These are phyloP conservation scores for Plantago lanceolata DNA, from an alignment of 305 asterid genomes.

Conservation along the genomic window DNA sequence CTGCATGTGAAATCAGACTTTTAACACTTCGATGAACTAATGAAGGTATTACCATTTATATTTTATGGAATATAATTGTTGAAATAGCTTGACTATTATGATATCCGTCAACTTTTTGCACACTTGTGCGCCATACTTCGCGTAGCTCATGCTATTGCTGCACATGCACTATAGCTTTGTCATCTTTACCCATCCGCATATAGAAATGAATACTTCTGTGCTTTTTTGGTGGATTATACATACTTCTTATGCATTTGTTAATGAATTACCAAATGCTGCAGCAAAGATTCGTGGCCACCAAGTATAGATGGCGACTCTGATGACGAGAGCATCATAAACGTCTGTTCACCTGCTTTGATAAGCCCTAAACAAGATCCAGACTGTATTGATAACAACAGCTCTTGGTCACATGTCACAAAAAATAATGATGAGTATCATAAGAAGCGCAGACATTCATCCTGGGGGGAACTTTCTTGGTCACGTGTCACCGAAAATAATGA, in stretches of 20 bases:
- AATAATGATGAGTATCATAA: conserved; percentile 7
- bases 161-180: not conserved
- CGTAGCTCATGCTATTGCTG: no score
- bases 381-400: conserved; percentile 7
- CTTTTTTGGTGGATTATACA: not conserved
- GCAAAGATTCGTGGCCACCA: conserved; percentile 30
- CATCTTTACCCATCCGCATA: not conserved
- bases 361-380: conserved; percentile 21
- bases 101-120: not conserved
- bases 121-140: no score
- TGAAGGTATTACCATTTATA: no score
- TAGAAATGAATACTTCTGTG: not conserved
- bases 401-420: conserved; percentile 15
- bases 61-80: no score
- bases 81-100: not conserved
- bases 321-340: conserved; percentile 20
- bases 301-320: conserved; percentile 9
- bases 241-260: not conserved
- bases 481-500: conserved; percentile 15
- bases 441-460: conserved; percentile 17
- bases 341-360: conserved; percentile 4
- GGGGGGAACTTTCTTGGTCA: no score
- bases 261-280: conserved; percentile 17
- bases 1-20: not conserved
- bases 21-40: not conserved